Evolutionary conservation across 2,329 filamentous ascomycete genomes (phyloP), one percentile per base, ranked within the genome.

Genomic region (Diplodia intermedia): DNA sequence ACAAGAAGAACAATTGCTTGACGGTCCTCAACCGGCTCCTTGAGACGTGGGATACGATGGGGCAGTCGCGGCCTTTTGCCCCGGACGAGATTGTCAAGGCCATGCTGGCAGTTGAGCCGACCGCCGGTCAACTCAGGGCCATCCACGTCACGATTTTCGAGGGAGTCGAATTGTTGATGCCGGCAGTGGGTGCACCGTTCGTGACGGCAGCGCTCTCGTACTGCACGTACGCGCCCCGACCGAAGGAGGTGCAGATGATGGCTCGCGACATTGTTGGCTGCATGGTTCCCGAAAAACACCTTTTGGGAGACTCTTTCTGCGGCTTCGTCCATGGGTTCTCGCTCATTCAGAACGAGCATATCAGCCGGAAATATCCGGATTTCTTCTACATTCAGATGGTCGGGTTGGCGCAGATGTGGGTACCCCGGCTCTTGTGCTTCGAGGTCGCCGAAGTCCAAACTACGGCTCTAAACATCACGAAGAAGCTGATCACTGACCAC

Each of bases 21-120:
- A 74, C 74, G 26, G 73, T 75, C n/a, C 62, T 79, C 20, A 77
- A 79, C 63, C 78, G 74, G 62, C 75, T 78, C 65, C 68, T 79
- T 33, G 78, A 79, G 65, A 47, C 71, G 5, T 79, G 78, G 43
- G 77, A 79, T 66, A 70, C 73, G 2, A 75, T 26, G 26, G 26
- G 4, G 26, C 26, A 76, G 8, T 9, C 11, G 43, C 53, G 71
- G 20, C 77, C 75, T 78, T 76, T 69, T 12, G 3, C 14, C 78
- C 78, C 38, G 77, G 77, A 14, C 26, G 74, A 77, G 29, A 71
- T 79, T 11, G 66, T 79, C 49, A 77, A 73, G 56, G 72, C 72
- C 71, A 74, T 79, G 72, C 70, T 63, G 15, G 23, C 47, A 14
- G 47, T 63, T 2, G 47, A 63, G 26, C 9, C 74, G 74, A 36